phyloP scores from a whole-genome alignment of 768 basidiomycete genomes.

The Boletus insuetus region DNA sequence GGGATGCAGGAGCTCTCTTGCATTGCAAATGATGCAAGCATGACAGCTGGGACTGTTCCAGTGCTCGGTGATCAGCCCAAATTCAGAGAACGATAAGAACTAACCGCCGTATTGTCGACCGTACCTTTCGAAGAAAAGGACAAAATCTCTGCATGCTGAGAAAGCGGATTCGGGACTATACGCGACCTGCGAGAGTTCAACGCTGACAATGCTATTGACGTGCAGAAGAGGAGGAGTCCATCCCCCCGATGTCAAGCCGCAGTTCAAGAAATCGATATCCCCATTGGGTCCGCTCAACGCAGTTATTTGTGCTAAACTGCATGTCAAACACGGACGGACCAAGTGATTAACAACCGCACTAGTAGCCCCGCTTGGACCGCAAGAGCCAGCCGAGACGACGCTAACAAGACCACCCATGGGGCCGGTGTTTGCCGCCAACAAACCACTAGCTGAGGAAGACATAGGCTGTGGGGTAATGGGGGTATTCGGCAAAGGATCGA shows the following conservation, averaged over 20 bases:
- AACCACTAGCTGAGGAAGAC: not conserved
- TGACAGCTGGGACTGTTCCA: slow-evolving; percentile 59
- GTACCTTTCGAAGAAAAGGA: slow-evolving; percentile 58
- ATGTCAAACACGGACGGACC: slow-evolving; percentile 1
- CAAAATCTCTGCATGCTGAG: slow-evolving; percentile 50
- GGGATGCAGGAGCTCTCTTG: slow-evolving; percentile 81
- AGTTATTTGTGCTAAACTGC: slow-evolving; percentile 44
- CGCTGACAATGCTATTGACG: slow-evolving; percentile 48
- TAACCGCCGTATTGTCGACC: slow-evolving; percentile 42
- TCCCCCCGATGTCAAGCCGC: slow-evolving; percentile 58
- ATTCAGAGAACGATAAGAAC: slow-evolving; percentile 15
- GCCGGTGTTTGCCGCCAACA: not conserved
- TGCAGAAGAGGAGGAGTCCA: slow-evolving; percentile 72
- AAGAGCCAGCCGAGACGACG: slow-evolving; percentile 33
- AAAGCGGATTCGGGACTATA: slow-evolving; percentile 53
- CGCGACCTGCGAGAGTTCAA: slow-evolving; percentile 47
- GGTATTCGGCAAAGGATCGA: no score
- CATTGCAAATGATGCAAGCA: slow-evolving; percentile 86
- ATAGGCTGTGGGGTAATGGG: not conserved
- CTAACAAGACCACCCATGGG: slow-evolving; percentile 31
- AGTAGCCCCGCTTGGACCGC: slow-evolving; percentile 51
- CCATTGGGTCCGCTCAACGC: slow-evolving; percentile 63
- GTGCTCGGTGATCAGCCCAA: not conserved
- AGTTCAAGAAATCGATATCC: slow-evolving; percentile 74
- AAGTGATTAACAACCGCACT: slow-evolving; percentile 31